phyloP scores from a whole-genome alignment of 306 rosid species.

The Ormosia emarginata region DNA sequence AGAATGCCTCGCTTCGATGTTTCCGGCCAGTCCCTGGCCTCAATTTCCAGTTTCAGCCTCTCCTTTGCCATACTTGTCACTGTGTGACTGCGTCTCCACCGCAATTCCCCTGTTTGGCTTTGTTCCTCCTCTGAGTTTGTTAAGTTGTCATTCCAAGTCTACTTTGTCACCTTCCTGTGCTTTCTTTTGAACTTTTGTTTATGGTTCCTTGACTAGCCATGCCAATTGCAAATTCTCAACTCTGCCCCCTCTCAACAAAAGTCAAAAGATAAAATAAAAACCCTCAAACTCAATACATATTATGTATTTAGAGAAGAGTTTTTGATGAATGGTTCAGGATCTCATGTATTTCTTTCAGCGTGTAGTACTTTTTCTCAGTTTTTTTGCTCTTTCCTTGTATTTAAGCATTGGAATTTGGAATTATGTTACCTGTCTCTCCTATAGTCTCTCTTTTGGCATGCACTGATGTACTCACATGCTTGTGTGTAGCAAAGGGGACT shows the following conservation, averaged over 20 bases:
- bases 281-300: not conserved
- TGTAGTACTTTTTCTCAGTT: conserved; percentile 2
- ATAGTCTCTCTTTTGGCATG: not conserved
- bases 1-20: not conserved
- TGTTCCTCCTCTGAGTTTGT: not conserved
- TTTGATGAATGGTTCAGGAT: not conserved
- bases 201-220: not conserved
- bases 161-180: not conserved
- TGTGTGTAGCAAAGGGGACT: conserved; percentile 12
- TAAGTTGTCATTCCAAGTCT: not conserved
- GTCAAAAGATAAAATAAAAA: not conserved
- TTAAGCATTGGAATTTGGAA: not conserved
- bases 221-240: not conserved
- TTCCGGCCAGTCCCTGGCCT: not conserved
- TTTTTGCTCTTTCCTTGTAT: not conserved
- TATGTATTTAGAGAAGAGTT: not conserved
- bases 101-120: not conserved
- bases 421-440: not conserved
- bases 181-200: not conserved
- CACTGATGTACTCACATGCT: not conserved
- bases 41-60: not conserved
- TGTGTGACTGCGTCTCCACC: not conserved
- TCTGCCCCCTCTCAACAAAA: not conserved
- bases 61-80: not conserved
- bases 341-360: not conserved